Base-by-base conservation (phyloP, 116 monocot genomes). In the Cymodocea nodosa region DNA sequence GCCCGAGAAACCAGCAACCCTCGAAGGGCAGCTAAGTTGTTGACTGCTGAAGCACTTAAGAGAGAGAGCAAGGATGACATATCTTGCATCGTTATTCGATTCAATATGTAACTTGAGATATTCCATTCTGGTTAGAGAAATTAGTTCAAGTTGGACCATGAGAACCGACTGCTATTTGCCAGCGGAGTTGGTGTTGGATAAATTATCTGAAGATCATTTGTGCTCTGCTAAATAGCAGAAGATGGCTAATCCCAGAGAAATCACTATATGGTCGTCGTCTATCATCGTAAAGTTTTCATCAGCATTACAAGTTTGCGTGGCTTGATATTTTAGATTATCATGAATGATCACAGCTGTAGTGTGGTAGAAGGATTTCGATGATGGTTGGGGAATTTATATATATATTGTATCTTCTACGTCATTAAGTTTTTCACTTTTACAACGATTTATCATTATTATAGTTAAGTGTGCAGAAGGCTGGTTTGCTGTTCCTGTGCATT, bases 31-130 rank as follows among this genome's bases (percentile, higher is more conserved):
- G 93, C 93, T 0, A 89, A 70, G 72, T 75, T 82, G 23, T 73
- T 93, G 56, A 88, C 80, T 1, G 50, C 77, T 15, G 93, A 84
- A 75, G 93, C 89, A 50, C 23, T 86, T 11, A 74, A 72, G 17
- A 81, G 75, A 62, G 83, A 86, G 16, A 89, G 93, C 51, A 93
- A 89, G 65, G 93, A 93, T 49, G 93, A 93, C 25, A 93, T 93
- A 53, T 86, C 93, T 10, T 85, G 88, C 69, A 76, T 93, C 22
- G 93, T 93, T n/a, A 81, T 93, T 51, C 71, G 81, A 74, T 84
- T 93, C 48, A 80, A 68, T 54, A 18, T 62, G 25, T 77, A 66
- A 51, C 15, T 48, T n/a, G n/a, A 67, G 18, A 65, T 65, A 13
- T 25, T 18, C 51, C 65, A 50, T 52, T 22, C 63, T 22, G 35